phyloP scores from a whole-genome alignment of 169 alveolate species.

The Cryptosporidium ubiquitum region DNA sequence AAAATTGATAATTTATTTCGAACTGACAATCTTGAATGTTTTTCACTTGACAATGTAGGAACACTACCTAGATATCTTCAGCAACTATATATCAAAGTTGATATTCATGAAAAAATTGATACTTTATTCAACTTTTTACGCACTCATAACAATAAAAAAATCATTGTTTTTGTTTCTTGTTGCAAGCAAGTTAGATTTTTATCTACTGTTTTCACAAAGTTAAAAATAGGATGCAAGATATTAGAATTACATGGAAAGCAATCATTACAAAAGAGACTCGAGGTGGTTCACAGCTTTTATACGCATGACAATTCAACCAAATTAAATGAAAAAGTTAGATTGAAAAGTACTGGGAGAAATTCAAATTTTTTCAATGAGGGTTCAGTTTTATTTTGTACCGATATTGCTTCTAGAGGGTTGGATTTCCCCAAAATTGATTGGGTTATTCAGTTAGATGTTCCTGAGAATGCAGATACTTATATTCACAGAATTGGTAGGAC shows the following conservation, averaged over 20 bases:
- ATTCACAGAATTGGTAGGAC: conserved; percentile 98
- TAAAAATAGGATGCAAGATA: conserved; percentile 76
- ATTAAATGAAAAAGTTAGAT: neutral
- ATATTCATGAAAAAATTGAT: conserved; percentile 89
- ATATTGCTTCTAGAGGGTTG: conserved; percentile 96
- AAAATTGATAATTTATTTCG: conserved; percentile 78
- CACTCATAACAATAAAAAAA: conserved; percentile 89
- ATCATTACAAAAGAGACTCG: conserved; percentile 70
- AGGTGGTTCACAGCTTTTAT: conserved; percentile 43
- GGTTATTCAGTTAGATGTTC: conserved; percentile 95
- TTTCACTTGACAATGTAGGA: conserved; percentile 48
- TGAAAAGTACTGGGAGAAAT: neutral
- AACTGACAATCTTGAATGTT: conserved; percentile 68
- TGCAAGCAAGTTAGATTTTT: conserved; percentile 92
- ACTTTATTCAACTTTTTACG: conserved; percentile 91
- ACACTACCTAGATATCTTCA: conserved; percentile 76
- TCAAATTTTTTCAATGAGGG: conserved; percentile 72
- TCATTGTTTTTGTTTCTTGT: conserved; percentile 90
- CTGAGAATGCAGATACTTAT: conserved; percentile 94
- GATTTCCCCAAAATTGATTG: conserved; percentile 97
- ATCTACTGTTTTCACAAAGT: conserved; percentile 8
- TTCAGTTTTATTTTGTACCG: conserved; percentile 91
- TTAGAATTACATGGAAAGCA: conserved; percentile 81
- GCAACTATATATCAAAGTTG: conserved; percentile 89
- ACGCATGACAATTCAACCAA: conserved; percentile 6